Conservation (phyloP, 78 protist species). For the Planoprotostelium fungivorum region DNA sequence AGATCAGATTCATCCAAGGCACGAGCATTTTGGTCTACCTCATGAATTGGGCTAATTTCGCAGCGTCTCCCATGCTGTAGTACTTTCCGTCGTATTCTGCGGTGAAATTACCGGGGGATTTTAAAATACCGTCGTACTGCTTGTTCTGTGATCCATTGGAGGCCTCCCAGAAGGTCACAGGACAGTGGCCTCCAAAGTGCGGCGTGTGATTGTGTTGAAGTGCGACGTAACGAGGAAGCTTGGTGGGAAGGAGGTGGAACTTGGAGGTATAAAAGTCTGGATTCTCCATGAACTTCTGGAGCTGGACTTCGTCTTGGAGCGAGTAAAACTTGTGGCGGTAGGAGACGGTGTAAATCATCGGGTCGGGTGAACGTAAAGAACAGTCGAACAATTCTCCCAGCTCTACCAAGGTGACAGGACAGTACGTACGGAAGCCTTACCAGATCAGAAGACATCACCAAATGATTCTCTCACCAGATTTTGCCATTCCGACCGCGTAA, state of each 20-base stretch:
- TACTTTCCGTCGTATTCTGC: background rate
- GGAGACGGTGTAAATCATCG: background rate
- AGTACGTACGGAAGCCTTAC: background rate
- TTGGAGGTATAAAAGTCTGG: background rate
- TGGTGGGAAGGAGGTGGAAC: background rate
- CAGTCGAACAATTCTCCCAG: background rate
- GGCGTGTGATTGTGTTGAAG: background rate
- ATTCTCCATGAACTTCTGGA: background rate
- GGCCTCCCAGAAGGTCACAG: background rate
- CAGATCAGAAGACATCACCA: background rate
- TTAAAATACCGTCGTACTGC: background rate
- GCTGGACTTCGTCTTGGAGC: background rate
- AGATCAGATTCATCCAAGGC: background rate
- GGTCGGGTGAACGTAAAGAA: background rate
- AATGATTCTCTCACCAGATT: background rate
- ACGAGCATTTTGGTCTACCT: too few relatives aligned
- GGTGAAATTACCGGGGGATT: background rate
- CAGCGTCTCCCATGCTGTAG: background rate
- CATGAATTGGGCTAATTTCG: background rate
- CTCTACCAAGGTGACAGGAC: background rate
- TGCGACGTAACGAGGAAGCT: background rate
- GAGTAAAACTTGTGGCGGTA: background rate
- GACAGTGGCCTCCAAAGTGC: background rate
- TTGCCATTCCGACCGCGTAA: background rate
- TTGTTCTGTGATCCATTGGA: background rate